phyloP scores from a whole-genome alignment of 352 stramenopile genomes.

The Phytophthora cryptogea region DNA sequence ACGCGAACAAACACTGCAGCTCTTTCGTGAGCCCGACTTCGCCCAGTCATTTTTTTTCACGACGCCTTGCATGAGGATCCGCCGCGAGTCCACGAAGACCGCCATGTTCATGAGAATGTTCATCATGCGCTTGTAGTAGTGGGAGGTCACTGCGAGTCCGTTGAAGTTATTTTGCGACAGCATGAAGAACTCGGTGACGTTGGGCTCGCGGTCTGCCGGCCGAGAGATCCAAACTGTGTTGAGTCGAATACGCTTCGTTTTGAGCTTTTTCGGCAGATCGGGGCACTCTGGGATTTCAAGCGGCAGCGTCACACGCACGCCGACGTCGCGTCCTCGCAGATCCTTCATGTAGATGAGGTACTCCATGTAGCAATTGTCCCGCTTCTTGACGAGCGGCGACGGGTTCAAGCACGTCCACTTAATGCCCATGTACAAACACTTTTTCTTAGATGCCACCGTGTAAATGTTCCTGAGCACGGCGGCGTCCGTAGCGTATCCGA shows the following conservation, averaged over 20 bases:
- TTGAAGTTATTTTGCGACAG: slow-evolving; percentile 65
- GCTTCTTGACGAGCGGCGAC: slow-evolving; percentile 61
- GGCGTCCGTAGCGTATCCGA: slow-evolving; percentile 62
- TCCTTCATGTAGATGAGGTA: slow-evolving; percentile 77
- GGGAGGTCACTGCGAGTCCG: slow-evolving; percentile 35
- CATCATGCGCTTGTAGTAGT: slow-evolving; percentile 64
- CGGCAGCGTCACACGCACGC: slow-evolving; percentile 65
- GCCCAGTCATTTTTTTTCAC: slow-evolving; percentile 54
- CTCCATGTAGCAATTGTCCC: slow-evolving; percentile 82
- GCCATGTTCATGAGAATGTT: slow-evolving; percentile 65
- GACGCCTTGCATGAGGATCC: slow-evolving; percentile 61
- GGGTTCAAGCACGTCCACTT: slow-evolving; percentile 79
- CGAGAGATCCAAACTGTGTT: slow-evolving; percentile 59
- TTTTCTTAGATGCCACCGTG: slow-evolving; percentile 40
- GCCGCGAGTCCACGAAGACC: slow-evolving; percentile 59
- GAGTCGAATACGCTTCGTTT: slow-evolving; percentile 61
- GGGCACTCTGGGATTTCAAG: slow-evolving; percentile 72
- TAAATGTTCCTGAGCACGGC: slow-evolving; percentile 77
- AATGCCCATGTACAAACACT: slow-evolving; percentile 77
- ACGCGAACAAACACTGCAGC: slow-evolving; percentile 67
- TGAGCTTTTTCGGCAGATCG: slow-evolving; percentile 47
- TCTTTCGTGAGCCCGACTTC: slow-evolving; percentile 43
- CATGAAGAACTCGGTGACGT: slow-evolving; percentile 67
- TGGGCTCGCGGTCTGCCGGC: slow-evolving; percentile 30
- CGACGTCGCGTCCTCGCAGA: slow-evolving; percentile 58